These are phyloP conservation scores for Ruellia speciosa DNA, from an alignment of 305 asterid species.

Conservation along the genomic window DNA sequence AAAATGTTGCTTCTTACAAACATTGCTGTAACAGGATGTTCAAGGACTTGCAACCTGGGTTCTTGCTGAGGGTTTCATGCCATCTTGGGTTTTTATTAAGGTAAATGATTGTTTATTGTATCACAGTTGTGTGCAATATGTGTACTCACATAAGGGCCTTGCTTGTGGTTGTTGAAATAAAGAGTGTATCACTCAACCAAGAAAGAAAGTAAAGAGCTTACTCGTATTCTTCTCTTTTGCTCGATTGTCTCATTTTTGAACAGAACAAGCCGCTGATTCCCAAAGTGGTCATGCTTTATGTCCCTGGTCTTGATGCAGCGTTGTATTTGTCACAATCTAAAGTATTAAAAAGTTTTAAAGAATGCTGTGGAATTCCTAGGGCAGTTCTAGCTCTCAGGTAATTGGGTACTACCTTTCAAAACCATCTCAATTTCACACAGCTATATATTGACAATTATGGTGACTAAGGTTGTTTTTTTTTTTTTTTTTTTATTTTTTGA, in stretches of 20 bases:
- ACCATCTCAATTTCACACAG: no score
- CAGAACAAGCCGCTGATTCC: constrained; percentile 92
- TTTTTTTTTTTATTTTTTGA: no score
- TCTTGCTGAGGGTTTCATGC: constrained; percentile 92
- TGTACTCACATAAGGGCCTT: neutral
- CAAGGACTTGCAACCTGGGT: constrained; percentile 96
- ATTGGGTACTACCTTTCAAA: neutral
- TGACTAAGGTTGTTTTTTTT: no score
- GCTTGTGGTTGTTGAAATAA: constrained; percentile 5
- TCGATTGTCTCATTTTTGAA: constrained; percentile 25
- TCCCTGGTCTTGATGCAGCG: constrained; percentile 94
- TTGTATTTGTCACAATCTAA: constrained; percentile 73
- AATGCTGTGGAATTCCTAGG: constrained; percentile 71
- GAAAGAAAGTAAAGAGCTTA: no score
- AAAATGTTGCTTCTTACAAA: neutral
- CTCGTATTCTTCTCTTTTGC: no score
- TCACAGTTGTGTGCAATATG: constrained; percentile 13
- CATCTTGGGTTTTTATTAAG: constrained; percentile 87
- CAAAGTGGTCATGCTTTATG: constrained; percentile 80
- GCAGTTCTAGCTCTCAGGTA: constrained; percentile 81
- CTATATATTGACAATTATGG: no score
- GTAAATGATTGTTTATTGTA: constrained; percentile 29
- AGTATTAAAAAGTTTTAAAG: constrained; percentile 55
- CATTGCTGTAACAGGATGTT: constrained; percentile 51
- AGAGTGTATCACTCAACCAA: no score